phyloP scores from a whole-genome alignment of 2,329 filamentous ascomycete species.

The Biscogniauxia marginata region DNA sequence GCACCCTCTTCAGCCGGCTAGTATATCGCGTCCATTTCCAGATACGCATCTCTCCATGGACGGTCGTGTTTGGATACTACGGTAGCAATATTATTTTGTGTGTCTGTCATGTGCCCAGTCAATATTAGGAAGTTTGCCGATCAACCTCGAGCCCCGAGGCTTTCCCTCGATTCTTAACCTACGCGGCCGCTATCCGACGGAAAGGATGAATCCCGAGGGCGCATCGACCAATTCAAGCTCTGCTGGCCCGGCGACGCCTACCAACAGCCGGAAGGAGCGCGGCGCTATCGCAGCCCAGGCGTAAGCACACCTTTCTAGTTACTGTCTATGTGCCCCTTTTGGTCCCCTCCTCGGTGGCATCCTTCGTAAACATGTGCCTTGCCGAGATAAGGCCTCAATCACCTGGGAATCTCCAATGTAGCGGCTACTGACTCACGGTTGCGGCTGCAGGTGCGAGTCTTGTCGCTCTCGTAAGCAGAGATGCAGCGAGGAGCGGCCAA shows the following conservation, averaged over 20 bases:
- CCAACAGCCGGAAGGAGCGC: conserved; percentile 37
- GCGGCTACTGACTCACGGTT: not conserved
- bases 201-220: conserved; percentile 26
- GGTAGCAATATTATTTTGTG: conserved; percentile 13
- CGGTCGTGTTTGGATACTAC: conserved; percentile 19
- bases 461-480: conserved; percentile 61
- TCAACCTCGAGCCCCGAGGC: conserved; percentile 16
- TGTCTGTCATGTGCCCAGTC: conserved; percentile 22
- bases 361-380: conserved; percentile 5
- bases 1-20: conserved; percentile 6
- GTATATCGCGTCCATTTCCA: conserved; percentile 14
- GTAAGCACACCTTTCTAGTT: conserved; percentile 23
- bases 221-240: conserved; percentile 31
- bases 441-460: conserved; percentile 47
- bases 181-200: conserved; percentile 9
- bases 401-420: not conserved
- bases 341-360: conserved; percentile 1
- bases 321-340: not conserved
- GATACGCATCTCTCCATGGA: conserved; percentile 17
- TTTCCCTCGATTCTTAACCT: conserved; percentile 11
- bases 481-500: conserved; percentile 62
- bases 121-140: conserved; percentile 16
- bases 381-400: not conserved
- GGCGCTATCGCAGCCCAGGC: conserved; percentile 40
- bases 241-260: conserved; percentile 32